Percentiles rank a stretch among this genome's conserved stretches.
These are phyloP conservation scores for Wilhelminamyces savonicus DNA, from an alignment of 805 yeast species.

Conservation along the genomic window DNA sequence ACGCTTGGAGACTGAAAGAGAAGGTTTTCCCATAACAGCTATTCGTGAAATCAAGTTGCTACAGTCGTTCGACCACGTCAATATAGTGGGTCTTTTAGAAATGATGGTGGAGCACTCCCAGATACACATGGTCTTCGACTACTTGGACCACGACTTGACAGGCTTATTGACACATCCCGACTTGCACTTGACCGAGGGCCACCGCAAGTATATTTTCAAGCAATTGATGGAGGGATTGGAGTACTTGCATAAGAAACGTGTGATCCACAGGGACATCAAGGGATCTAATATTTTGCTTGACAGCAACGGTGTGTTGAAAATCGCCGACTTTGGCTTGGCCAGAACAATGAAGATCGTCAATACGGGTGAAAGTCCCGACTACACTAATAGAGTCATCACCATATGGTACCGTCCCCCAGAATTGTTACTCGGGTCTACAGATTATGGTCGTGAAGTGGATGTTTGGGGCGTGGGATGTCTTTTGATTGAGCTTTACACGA, in stretches of 20 bases:
- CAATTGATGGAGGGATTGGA: conserved; percentile 65
- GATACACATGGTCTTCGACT: conserved; percentile 87
- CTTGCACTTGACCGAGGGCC: conserved; percentile 53
- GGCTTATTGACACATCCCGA: conserved; percentile 79
- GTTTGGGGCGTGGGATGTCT: conserved; percentile 97
- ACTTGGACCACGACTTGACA: conserved; percentile 88
- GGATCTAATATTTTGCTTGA: conserved; percentile 72
- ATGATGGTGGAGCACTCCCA: conserved; percentile 78
- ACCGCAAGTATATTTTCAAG: conserved; percentile 58
- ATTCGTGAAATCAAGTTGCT: conserved; percentile 82
- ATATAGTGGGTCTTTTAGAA: conserved; percentile 76
- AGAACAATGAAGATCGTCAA: conserved; percentile 60
- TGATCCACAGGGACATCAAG: conserved; percentile 76
- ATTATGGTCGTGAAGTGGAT: conserved; percentile 86
- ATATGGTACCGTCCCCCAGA: conserved; percentile 98
- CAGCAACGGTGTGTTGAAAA: conserved; percentile 55
- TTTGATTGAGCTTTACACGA: conserved; percentile 71
- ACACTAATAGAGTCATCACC: conserved; percentile 93
- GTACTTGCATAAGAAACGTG: conserved; percentile 61
- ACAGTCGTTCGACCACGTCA: conserved; percentile 76
- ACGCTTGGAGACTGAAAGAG: conserved; percentile 80
- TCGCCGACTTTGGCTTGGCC: conserved; percentile 81
- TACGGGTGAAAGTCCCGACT: conserved; percentile 58
- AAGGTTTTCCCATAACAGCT: conserved; percentile 95
- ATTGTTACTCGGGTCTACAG: conserved; percentile 81